Percentiles rank a stretch among this genome's conserved stretches.
Conservation (phyloP, 805 yeast genomes). For the Candida oleophila region DNA sequence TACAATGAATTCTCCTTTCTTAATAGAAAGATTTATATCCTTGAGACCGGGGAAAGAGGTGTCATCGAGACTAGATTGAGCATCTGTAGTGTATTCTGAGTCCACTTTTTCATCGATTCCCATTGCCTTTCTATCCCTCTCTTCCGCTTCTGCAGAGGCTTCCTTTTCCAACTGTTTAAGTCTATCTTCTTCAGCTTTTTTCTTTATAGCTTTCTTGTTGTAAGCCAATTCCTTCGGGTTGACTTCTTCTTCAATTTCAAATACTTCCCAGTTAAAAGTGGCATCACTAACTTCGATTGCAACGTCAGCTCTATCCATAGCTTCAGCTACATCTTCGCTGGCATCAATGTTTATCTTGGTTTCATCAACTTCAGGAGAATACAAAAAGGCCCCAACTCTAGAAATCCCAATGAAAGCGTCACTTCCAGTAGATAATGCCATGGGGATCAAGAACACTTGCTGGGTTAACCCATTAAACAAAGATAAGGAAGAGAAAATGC, state of each 20-base stretch:
- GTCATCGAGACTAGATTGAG: slow-evolving; percentile 4
- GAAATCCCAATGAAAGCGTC: slow-evolving; percentile 63
- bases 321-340: slow-evolving; percentile 11
- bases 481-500: slow-evolving; percentile 64
- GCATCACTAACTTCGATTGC: slow-evolving; percentile 56
- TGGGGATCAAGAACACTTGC: slow-evolving; percentile 63
- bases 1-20: slow-evolving; percentile 69
- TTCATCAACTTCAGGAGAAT: slow-evolving; percentile 39
- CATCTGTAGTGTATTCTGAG: not conserved
- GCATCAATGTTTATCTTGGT: slow-evolving; percentile 25
- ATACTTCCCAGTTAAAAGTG: slow-evolving; percentile 63
- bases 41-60: slow-evolving; percentile 44
- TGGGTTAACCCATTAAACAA: slow-evolving; percentile 57
- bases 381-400: slow-evolving; percentile 51
- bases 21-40: slow-evolving; percentile 51
- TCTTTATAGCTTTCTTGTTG: slow-evolving; percentile 12
- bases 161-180: slow-evolving; percentile 3
- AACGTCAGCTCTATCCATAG: slow-evolving; percentile 20
- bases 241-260: slow-evolving; percentile 14
- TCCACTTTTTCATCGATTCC: slow-evolving; percentile 7
- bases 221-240: slow-evolving; percentile 28
- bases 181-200: slow-evolving; percentile 16
- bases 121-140: slow-evolving; percentile 16
- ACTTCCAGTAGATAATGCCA: slow-evolving; percentile 61
- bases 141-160: slow-evolving; percentile 5